phyloP scores from a whole-genome alignment of 345 rosid genomes.

The Carallia brachiata region DNA sequence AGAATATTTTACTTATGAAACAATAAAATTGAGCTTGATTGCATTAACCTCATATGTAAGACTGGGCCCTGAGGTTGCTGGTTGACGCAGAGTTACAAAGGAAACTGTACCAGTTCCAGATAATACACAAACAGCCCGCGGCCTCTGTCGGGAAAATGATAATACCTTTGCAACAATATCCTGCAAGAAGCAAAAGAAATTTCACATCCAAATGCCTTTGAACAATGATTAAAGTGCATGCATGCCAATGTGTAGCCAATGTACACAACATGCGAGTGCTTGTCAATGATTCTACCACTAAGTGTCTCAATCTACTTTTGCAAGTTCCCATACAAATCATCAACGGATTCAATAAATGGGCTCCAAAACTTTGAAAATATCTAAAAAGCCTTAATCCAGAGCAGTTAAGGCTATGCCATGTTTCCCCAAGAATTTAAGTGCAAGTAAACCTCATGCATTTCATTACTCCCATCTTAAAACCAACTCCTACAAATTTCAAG shows the following conservation, averaged over 20 bases:
- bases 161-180: constrained; percentile 81
- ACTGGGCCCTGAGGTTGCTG: constrained; percentile 59
- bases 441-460: not conserved
- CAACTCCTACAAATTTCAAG: too few relatives aligned
- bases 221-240: not conserved
- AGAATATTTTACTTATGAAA: not conserved
- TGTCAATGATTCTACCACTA: too few relatives aligned
- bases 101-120: constrained; percentile 92
- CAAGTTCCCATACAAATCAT: not conserved
- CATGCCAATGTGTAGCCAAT: not conserved
- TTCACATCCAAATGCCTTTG: not conserved
- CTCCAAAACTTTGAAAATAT: not conserved
- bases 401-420: not conserved
- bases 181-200: constrained; percentile 30
- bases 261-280: not conserved
- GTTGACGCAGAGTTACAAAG: constrained; percentile 75
- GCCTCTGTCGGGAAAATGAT: constrained; percentile 83
- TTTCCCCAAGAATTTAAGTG: not conserved
- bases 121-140: constrained; percentile 87
- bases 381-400: not conserved
- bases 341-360: not conserved
- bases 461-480: too few relatives aligned
- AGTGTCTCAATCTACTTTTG: not conserved
- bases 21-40: constrained; percentile 9
- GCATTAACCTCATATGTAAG: constrained; percentile 71